phyloP scores from a whole-genome alignment of 1,139 yeast genomes.

The Scheffersomyces parashehatae region DNA sequence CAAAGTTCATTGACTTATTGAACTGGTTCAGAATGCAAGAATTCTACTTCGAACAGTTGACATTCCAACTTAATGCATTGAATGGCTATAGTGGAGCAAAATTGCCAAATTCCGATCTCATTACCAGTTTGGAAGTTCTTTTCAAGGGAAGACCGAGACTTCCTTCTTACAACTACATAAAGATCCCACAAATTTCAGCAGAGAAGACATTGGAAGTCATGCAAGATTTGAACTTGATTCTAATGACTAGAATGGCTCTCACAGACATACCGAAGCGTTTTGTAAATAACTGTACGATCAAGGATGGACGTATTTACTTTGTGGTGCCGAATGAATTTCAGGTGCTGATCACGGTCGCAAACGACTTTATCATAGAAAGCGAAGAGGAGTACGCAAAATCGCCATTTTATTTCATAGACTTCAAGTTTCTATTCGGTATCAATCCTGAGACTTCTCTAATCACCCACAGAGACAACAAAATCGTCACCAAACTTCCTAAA shows the following conservation, averaged over 20 bases:
- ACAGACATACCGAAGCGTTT: conserved; percentile 65
- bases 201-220: conserved; percentile 62
- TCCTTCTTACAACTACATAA: conserved; percentile 63
- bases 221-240: conserved; percentile 67
- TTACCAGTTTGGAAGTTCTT: conserved; percentile 84
- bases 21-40: conserved; percentile 82
- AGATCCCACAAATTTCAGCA: conserved; percentile 53
- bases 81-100: conserved; percentile 81
- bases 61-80: conserved; percentile 52
- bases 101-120: conserved; percentile 83
- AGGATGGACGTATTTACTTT: conserved; percentile 77
- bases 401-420: conserved; percentile 77
- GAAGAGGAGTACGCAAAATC: conserved; percentile 42
- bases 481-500: conserved; percentile 34
- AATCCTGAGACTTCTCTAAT: conserved; percentile 36
- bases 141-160: conserved; percentile 76
- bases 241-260: conserved; percentile 75
- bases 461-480: conserved; percentile 27
- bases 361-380: conserved; percentile 49
- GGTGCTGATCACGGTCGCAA: conserved; percentile 67
- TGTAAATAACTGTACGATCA: conserved; percentile 55
- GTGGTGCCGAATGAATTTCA: conserved; percentile 65
- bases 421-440: conserved; percentile 60
- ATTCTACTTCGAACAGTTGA: conserved; percentile 63
- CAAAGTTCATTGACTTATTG: conserved; percentile 76